A percentile compares a stretch with the other conserved stretches of the same genome.
Evolutionary conservation across 139 green algal genomes (phyloP).

Genomic region (Chlorella sp.): DNA sequence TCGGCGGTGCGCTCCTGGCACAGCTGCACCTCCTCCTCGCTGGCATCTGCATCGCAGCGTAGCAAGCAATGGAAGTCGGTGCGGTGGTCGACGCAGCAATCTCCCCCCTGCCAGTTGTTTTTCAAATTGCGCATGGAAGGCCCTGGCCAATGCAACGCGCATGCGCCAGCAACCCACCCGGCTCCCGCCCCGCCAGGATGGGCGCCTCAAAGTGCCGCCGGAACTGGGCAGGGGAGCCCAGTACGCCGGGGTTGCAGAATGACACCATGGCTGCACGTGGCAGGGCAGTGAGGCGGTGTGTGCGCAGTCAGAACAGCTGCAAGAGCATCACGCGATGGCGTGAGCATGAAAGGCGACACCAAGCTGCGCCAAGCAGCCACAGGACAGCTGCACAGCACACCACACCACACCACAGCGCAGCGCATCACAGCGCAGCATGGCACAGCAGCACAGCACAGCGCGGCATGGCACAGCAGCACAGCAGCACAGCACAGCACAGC

Average conservation of each 20-base stretch:
- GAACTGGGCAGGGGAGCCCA: constrained; percentile 88
- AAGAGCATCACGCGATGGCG: too few relatives aligned
- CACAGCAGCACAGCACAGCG: too few relatives aligned
- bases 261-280: constrained; percentile 95
- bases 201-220: constrained; percentile 76
- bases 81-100: too few relatives aligned
- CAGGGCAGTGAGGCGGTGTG: too few relatives aligned
- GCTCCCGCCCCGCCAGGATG: constrained; percentile 89
- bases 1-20: constrained; percentile 78
- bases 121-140: too few relatives aligned
- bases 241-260: constrained; percentile 96
- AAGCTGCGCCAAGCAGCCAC: too few relatives aligned
- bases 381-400: too few relatives aligned
- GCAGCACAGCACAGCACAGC: not conserved
- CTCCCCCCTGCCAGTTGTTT: too few relatives aligned
- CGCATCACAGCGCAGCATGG: not conserved
- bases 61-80: not conserved
- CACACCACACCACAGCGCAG: too few relatives aligned
- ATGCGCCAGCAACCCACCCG: constrained; percentile 56
- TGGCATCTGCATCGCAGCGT: not conserved
- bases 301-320: too few relatives aligned
- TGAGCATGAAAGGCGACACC: too few relatives aligned
- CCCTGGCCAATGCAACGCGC: too few relatives aligned
- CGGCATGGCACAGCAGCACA: not conserved
- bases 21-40: constrained; percentile 36